These are phyloP conservation scores for Platanthera guangdongensis DNA, from an alignment of 106 monocot species.

Conservation along the genomic window DNA sequence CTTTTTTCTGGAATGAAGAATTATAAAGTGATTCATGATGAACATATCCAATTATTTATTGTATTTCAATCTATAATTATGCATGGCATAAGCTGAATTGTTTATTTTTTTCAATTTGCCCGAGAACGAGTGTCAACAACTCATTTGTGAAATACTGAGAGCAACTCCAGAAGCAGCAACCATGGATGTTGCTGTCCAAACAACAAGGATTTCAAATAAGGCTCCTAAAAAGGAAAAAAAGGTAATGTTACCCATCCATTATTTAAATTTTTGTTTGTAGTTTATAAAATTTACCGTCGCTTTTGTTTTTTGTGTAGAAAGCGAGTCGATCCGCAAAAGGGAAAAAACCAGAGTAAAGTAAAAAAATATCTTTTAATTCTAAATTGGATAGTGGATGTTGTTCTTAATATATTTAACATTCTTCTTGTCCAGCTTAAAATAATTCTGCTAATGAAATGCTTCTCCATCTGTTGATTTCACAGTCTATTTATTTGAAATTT, in stretches of 20 bases:
- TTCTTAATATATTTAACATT: no score
- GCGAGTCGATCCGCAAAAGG: no score
- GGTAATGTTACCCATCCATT: conserved; percentile 28
- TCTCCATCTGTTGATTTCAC: no score
- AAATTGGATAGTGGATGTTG: no score
- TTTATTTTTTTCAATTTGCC: conserved; percentile 12
- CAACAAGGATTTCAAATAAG: conserved; percentile 89
- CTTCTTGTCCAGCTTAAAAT: no score
- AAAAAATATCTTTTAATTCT: no score
- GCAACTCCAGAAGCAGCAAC: conserved; percentile 99
- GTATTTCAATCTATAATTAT: not conserved
- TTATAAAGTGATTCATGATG: not conserved
- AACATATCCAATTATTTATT: not conserved
- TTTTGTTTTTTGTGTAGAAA: no score
- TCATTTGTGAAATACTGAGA: conserved; percentile 91
- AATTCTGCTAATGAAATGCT: no score
- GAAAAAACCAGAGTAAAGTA: no score
- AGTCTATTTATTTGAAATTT: no score
- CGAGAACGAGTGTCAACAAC: conserved; percentile 93
- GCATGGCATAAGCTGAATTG: not conserved
- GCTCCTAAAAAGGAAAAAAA: conserved; percentile 79
- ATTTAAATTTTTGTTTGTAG: not conserved
- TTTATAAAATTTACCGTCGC: no score
- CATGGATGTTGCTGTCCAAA: conserved; percentile 95
- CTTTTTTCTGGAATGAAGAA: not conserved